Base-by-base conservation (phyloP, 352 stramenopile species). In the Nothophytophthora sp. region DNA sequence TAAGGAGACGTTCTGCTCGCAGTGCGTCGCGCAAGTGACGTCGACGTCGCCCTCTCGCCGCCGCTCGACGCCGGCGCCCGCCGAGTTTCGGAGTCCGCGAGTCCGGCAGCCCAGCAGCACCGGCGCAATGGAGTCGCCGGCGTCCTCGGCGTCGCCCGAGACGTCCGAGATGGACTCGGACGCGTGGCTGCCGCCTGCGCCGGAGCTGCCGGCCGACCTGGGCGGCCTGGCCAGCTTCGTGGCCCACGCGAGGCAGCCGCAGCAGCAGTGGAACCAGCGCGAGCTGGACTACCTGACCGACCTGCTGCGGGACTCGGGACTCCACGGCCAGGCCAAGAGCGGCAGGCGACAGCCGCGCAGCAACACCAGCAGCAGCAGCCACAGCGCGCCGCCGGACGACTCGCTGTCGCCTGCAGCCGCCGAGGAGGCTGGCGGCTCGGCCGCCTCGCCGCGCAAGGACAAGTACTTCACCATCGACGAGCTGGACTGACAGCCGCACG, bases 391-490 rank as follows among this genome's bases (percentile, higher is more conserved):
- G n/a, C n/a, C n/a, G n/a, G n/a, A n/a, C n/a, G n/a, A n/a, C n/a
- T n/a, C n/a, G n/a, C n/a, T n/a, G n/a, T n/a, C n/a, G n/a, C n/a
- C n/a, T n/a, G n/a, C n/a, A n/a, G n/a, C n/a, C n/a, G n/a, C n/a
- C n/a, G n/a, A n/a, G n/a, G n/a, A n/a, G n/a, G n/a, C n/a, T n/a
- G n/a, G n/a, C n/a, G n/a, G n/a, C n/a, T n/a, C n/a, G n/a, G n/a
- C n/a, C n/a, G n/a, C n/a, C n/a, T n/a, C n/a, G n/a, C 1, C 15
- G 54, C 5, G 32, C 32, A 10, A 15, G 16, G 35, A 71, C 3
- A 64, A 81, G 50, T 73, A 67, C 61, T 83, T 84, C 55, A 79
- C 58, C 49, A 71, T 84, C 27, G 75, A 86, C 33, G 75, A 86
- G 38, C 55, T 86, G 24, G 75, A 86, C 37, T 86, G 52, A 63